Base-by-base conservation (phyloP, 768 basidiomycete species). In the Lanmaoa rubissima region DNA sequence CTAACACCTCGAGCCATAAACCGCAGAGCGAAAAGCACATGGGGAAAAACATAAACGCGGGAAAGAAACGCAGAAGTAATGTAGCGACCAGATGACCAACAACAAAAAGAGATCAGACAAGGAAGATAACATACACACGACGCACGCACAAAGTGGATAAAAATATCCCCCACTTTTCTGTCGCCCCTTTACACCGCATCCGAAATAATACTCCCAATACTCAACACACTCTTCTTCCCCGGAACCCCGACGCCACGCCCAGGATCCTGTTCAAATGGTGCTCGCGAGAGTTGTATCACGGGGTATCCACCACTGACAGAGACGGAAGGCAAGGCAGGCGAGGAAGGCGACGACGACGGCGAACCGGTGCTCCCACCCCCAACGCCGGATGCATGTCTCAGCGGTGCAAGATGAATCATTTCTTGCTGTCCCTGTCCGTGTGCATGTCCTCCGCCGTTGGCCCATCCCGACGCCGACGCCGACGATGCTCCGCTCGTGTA, bases 151-250 rank as follows among this genome's bases (percentile, higher is more conserved):
- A 31, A 28, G 44, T 19, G 34, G 26, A 21, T 51, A 51, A 24
- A 48, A n/a, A 43, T n/a, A 36, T 31, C n/a, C 16, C n/a, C 35
- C 31, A 11, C 38, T 12, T 28, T 31, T 39, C 32, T 31, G 9
- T 34, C 9, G 7, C 28, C 14, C 10, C 21, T 26, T 56, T 45
- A 69, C 49, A 45, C 69, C 2, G 69, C 64, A 1, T 83, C 84
- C 39, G 83, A 85, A 53, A 87, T 86, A 54, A 88, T 88, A 63
- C 83, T 86, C 53, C 84, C 84, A 59, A 88, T 88, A 62, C 84
- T 86, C 73, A 88, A 65, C 53, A 79, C 80, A 61, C 85, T 87
- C 73, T 83, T 87, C 78, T 86, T 87, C 39, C 77, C 69, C 0
- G 48, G 55, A 1, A 54, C 51, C 1, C 61, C 63, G 9, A 65